Base-by-base conservation (phyloP, 2,329 filamentous ascomycete species). In the Colletotrichum trifolii region DNA sequence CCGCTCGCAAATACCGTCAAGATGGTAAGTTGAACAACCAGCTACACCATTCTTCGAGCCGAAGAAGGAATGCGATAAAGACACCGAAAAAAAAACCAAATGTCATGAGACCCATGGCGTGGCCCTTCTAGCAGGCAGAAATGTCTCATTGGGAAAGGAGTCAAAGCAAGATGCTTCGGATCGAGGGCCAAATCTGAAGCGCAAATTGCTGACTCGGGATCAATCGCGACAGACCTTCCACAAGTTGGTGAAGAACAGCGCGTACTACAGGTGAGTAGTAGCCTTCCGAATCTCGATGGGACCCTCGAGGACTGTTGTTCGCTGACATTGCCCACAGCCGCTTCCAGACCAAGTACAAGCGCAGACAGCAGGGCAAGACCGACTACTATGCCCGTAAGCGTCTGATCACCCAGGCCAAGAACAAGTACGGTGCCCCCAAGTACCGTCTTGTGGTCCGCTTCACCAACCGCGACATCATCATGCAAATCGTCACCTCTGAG, bases 371-470 rank as follows among this genome's bases (percentile, higher is more conserved):
- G 78, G 96, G 96, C 81, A 99, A 99, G 92, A 99, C 96, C 87
- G 96, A 99, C 83, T 99, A 99, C 93, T 98, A 97, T 84, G 96
- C 96, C 81, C 95, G 96, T 83, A 98, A 98, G 93, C 92, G 96
- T 80, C 89, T 99, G 83, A 96, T 98, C 88, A 94, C 93, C 87
- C 96, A 99, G 89, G 96, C 96, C 86, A 99, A 98, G 93, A 99
- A 99, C 93, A 99, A 99, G 92, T 99, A 98, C 92, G 97, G 97
- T 86, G 92, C 96, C 71, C 96, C 96, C 85, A 99, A 99, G 90
- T 98, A 99, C 91, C 93, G 96, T 80, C 91, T 99, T 79, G 96
- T 99, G 73, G 93, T 99, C 81, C 96, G 96, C 82, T 97, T 97
- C 91, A 96, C 93, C 88, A 97, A 98, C 91, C 93, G 94, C 84